Conservation (phyloP, 1,139 yeast species). For the Zygosaccharomyces sapae region DNA sequence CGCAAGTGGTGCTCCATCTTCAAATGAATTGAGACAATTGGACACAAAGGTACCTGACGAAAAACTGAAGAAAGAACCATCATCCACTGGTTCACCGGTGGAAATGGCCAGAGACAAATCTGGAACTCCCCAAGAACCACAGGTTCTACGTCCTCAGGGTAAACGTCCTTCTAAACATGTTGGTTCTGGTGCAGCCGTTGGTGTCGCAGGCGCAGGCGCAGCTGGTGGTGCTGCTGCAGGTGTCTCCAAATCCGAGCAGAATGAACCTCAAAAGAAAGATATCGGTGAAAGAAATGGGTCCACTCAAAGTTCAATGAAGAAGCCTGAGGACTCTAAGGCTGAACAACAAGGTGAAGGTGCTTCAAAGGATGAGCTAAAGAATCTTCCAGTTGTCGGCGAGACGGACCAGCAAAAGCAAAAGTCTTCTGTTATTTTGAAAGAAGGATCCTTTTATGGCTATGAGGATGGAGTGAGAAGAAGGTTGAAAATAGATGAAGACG, state of each 20-base stretch:
- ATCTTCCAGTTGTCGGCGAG: constrained; percentile 1
- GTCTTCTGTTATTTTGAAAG: constrained; percentile 43
- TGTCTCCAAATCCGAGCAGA: neutral
- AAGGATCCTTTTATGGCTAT: constrained; percentile 78
- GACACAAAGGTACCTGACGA: no score
- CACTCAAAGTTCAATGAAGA: neutral
- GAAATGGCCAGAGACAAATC: neutral
- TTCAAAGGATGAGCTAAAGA: neutral
- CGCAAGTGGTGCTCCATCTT: neutral
- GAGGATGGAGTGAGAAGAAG: constrained; percentile 75
- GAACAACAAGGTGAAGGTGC: neutral
- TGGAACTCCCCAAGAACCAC: neutral
- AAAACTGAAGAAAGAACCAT: no score
- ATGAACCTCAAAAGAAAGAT: neutral
- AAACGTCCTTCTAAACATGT: no score
- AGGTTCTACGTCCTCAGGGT: no score
- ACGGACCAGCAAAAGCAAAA: constrained; percentile 46
- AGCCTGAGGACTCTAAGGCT: neutral
- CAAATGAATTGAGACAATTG: no score
- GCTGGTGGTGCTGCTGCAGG: no score
- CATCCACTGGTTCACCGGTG: no score
- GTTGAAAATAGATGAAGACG: constrained; percentile 69
- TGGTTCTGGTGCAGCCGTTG: constrained; percentile 4
- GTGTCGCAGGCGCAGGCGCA: constrained; percentile 8
- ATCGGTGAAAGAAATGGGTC: neutral